Evolutionary conservation across 129 eudicot species (phyloP), one percentile per base, ranked within the genome.

Genomic region (Dittrichia graveolens): DNA sequence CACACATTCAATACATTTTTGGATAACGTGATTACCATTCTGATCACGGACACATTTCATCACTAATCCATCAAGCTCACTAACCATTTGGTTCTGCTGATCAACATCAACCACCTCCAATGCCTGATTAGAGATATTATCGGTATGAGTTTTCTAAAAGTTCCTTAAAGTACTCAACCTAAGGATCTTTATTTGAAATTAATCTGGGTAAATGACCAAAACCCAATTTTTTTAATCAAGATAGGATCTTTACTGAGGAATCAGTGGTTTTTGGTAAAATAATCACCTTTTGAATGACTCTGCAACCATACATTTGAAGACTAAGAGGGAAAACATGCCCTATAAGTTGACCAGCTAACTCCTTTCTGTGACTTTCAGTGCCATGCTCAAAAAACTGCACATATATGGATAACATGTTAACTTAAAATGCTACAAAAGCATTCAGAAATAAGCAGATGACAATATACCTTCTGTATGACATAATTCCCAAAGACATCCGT

Each of bases 361-460:
- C 93, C 80, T 82, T 85, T 66, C 95, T 85, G 69, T 90, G 93
- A 84, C 83, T 75, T 67, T 79, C 86, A 14, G 91, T 89, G 8
- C 98, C 97, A 81, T 90, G 98, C 91, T 94, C 96, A 75, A 94
- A 88, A 65, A 94, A 94, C 98, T 94, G 85, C 66, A 69, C 10
- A 73, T 48, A 34, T 57, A 61, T 52, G 34, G 76, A 80, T 48
- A 37, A 60, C 3, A 8, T 4, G 8, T 5, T 65, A 12, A 49
- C 57, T 39, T 53, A 65, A 35, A 44, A 69, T 16, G 49, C 14
- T 11, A 16, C 5, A 34, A 69, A 10, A 62, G 48, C 69, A 54
- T 37, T 63, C 39, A n/a, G 19, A 73, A 55, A 63, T 52, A 8
- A 69, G 5, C 8, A n/a, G 19, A 59, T 8, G 24, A 82, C 47